Evolutionary conservation across 192 early-diverging fungal species (phyloP), one percentile per base, ranked within the genome.

Genomic region (Backusella tarrabulga): DNA sequence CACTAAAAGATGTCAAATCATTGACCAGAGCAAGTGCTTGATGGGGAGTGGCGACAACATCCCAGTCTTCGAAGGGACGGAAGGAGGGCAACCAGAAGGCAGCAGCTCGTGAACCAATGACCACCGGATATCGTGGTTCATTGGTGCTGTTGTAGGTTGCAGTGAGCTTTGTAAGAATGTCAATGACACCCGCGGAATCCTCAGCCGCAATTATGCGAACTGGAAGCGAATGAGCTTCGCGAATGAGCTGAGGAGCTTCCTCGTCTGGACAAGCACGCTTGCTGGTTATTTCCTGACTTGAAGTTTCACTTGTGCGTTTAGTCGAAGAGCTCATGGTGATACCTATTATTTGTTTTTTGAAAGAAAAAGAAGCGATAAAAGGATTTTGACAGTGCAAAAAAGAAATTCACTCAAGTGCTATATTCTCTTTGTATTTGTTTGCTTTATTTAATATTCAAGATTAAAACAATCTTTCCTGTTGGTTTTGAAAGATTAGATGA

Each of bases 401-500:
- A 6, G n/a, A 50, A n/a, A 1, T 50, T 5, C 0, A 50, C 19
- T 50, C 6, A 15, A 50, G 21, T 21, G 3, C 7, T 50, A 19
- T n/a, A 5, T 19, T 60, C 54, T 60, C 54, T 23, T 60, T 60
- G 19, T 60, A 26, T 60, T 60, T 60, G 54, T 60, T 60, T 26
- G 54, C 21, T 60, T 60, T 60, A 60, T 60, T 60, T 60, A 60
- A 60, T 60, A 60, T 23, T 60, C 54, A 60, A 26, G 21, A 60
- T 23, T 60, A 23, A 23, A 60, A 60, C 54, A 60, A 60, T 26
- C 54, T 21, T 60, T 9, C 17, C n/a, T 50, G 4, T 19, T 17
- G 46, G 21, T 8, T 19, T 4, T 19, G 17, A 56, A 23, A 21
- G 54, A 56, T 56, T 56, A 56, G 1, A 56, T 26, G 54, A 23